Conservation (phyloP, 2,329 filamentous ascomycete species). For the Zopfia rhizophila region DNA sequence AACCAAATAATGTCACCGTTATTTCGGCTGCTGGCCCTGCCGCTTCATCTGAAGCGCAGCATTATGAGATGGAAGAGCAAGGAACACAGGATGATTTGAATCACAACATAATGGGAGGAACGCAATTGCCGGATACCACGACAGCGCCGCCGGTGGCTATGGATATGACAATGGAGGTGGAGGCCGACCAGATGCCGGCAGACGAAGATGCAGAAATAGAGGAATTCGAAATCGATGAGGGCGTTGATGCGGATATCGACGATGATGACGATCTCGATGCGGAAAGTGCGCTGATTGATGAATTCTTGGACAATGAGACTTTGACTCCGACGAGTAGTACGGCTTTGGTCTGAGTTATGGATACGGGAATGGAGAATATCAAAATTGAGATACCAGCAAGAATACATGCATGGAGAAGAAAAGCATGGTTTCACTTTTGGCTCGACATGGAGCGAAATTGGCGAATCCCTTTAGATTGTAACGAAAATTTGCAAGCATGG, state of each 20-base stretch:
- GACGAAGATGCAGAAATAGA: conserved; percentile 1
- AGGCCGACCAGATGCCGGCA: conserved; percentile 23
- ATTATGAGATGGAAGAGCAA: conserved; percentile 21
- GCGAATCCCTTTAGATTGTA: no score
- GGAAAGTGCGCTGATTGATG: conserved; percentile 36
- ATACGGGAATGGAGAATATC: no score
- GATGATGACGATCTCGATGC: conserved; percentile 24
- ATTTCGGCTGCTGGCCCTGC: conserved; percentile 37
- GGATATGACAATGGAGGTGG: conserved; percentile 8
- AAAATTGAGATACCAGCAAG: no score
- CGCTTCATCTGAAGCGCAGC: conserved; percentile 1
- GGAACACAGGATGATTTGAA: not conserved
- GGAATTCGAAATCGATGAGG: conserved; percentile 30
- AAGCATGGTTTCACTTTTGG: no score
- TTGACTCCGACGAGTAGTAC: no score
- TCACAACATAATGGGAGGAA: not conserved
- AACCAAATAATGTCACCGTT: conserved; percentile 41
- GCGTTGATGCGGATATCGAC: conserved; percentile 39
- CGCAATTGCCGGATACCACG: conserved; percentile 8
- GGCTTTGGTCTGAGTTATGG: no score
- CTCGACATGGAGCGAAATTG: no score
- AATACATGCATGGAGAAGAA: no score
- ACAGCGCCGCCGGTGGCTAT: not conserved
- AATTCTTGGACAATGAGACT: conserved; percentile 39
- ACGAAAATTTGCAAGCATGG: no score